A percentile compares a stretch with the other conserved stretches of the same genome.
Evolutionary conservation across 495 filamentous ascomycete genomes (phyloP).

Genomic region (Penicillium desertorum): DNA sequence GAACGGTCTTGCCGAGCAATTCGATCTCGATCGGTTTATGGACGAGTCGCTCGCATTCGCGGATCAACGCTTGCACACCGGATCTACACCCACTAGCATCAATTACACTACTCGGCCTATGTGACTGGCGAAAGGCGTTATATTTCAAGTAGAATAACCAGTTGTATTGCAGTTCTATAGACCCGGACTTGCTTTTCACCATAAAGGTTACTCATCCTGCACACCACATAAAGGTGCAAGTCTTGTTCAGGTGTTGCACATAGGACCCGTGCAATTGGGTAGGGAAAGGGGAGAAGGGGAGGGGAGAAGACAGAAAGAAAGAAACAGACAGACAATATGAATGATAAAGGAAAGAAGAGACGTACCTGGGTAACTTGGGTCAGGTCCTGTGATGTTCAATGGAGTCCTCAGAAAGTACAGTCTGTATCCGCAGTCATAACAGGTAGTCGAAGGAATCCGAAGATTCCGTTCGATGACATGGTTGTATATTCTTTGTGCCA

Average conservation of each 20-base stretch:
- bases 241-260: background rate
- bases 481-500: no score
- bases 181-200: background rate
- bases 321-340: no score
- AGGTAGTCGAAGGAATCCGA: no score
- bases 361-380: no score
- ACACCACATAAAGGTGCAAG: constrained; percentile 4
- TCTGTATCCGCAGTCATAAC: no score
- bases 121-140: background rate
- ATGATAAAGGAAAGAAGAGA: no score
- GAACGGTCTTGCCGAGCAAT: constrained; percentile 9
- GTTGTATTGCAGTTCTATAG: background rate
- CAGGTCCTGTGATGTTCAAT: background rate
- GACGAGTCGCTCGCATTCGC: constrained; percentile 17
- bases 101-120: background rate
- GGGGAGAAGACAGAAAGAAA: no score
- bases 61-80: constrained; percentile 1
- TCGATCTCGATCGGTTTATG: constrained; percentile 18
- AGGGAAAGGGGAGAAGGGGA: no score
- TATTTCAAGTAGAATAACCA: background rate
- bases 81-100: background rate
- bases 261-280: background rate
- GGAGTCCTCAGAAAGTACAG: background rate
- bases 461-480: no score
- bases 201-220: background rate